phyloP scores from a whole-genome alignment of 768 basidiomycete species.

The Boletus pseudopeckii region DNA sequence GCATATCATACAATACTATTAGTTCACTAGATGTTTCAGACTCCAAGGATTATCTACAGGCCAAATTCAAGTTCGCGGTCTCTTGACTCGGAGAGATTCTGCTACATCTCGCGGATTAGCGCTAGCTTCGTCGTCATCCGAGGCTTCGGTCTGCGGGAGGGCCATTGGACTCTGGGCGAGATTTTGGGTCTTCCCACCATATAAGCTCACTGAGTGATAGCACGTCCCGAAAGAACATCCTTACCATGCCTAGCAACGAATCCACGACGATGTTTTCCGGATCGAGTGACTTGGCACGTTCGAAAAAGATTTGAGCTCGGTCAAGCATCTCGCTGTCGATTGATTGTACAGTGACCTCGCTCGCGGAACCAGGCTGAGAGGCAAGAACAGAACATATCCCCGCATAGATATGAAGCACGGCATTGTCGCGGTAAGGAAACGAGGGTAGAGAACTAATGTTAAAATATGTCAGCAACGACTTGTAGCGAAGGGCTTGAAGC shows the following conservation, averaged over 20 bases:
- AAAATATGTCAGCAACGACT: conserved; percentile 1
- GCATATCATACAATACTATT: neutral
- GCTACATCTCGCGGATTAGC: neutral
- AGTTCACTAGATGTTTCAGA: neutral
- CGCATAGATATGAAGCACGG: conserved; percentile 77
- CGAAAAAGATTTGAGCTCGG: conserved; percentile 57
- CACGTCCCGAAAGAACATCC: neutral
- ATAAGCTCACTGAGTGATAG: neutral
- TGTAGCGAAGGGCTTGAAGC: conserved; percentile 1
- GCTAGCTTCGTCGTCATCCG: conserved; percentile 38
- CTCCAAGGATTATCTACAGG: neutral
- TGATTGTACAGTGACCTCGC: conserved; percentile 3
- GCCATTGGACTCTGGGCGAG: conserved; percentile 19
- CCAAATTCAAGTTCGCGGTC: conserved; percentile 11
- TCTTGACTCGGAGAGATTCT: conserved; percentile 10
- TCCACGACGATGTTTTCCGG: conserved; percentile 51
- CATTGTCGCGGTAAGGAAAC: conserved; percentile 82
- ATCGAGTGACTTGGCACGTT: conserved; percentile 59
- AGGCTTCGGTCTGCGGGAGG: conserved; percentile 18
- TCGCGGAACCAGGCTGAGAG: conserved; percentile 37
- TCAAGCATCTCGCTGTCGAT: conserved; percentile 43
- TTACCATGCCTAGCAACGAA: conserved; percentile 54
- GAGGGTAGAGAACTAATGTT: conserved; percentile 73
- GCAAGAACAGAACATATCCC: conserved; percentile 68
- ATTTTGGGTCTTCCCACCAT: conserved; percentile 17